These are phyloP conservation scores for Cladosporium sp. DNA, from an alignment of 2,329 filamentous ascomycete genomes.

Conservation along the genomic window DNA sequence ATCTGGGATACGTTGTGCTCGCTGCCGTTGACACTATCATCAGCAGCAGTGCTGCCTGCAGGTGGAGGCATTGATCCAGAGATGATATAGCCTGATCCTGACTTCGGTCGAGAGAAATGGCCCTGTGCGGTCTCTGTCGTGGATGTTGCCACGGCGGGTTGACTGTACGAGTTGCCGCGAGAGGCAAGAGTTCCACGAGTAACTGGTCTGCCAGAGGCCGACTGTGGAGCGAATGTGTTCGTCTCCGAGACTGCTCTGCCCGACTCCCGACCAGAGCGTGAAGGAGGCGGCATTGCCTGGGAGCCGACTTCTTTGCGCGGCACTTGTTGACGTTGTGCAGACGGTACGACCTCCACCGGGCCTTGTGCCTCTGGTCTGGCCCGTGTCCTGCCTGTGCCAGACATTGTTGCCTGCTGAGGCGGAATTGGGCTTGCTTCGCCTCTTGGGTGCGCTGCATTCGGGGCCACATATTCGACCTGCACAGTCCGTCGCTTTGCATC, in stretches of 20 bases:
- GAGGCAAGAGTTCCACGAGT: constrained; percentile 81
- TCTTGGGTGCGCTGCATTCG: constrained; percentile 77
- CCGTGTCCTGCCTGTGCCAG: constrained; percentile 40
- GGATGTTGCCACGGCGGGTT: constrained; percentile 80
- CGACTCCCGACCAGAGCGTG: constrained; percentile 38
- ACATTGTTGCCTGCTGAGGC: constrained; percentile 27
- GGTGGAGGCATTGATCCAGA: constrained; percentile 55
- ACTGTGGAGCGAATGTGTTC: constrained; percentile 30
- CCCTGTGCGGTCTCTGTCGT: constrained; percentile 86
- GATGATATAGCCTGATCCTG: constrained; percentile 65
- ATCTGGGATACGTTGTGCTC: constrained; percentile 50
- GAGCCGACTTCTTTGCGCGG: constrained; percentile 22
- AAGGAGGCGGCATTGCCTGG: constrained; percentile 32
- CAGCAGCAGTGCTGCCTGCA: background rate
- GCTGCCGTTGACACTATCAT: constrained; percentile 37
- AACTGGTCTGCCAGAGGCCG: constrained; percentile 58
- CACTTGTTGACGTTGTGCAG: constrained; percentile 22
- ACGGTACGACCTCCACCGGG: constrained; percentile 41
- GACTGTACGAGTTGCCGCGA: constrained; percentile 73
- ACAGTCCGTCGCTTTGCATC: constrained; percentile 92
- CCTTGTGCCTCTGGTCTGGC: constrained; percentile 54
- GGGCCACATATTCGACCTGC: constrained; percentile 95
- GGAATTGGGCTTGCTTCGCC: constrained; percentile 49
- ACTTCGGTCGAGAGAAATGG: constrained; percentile 73
- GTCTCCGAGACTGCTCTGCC: constrained; percentile 51